Base-by-base conservation (phyloP, 352 stramenopile genomes). In the Lagenidium giganteum region DNA sequence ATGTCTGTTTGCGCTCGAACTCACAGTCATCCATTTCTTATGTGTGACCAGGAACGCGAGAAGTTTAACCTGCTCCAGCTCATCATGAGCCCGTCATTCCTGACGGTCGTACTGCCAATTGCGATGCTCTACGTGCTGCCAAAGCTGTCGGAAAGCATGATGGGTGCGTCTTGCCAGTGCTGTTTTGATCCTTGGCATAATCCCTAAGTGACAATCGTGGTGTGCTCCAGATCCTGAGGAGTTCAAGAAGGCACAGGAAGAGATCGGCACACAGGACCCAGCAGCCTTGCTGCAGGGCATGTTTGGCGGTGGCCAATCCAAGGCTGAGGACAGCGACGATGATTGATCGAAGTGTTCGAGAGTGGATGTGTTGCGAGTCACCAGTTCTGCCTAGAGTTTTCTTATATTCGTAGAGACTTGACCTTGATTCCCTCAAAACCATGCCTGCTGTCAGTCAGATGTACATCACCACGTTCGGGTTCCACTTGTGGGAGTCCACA, bases 231-330 rank as follows among this genome's bases (percentile, higher is more conserved):
- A 93, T 42, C 80, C 80, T 1, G 80, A 93, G 31, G 80, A 93
- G 40, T 83, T 87, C 62, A 93, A 93, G 64, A 87, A 90, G 47
- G 80, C 77, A 8, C 80, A 93, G 46, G 80, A 90, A 43, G 80
- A 93, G 36, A 85, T 93, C 47, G 80, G 75, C 17, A 67, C 74
- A 9, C 57, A 81, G 28, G 75, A 93, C 49, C 80, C 80, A 8
- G 70, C 70, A 23, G 63, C 74, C 21, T 51, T 93, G 32, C 60
- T 93, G 36, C 67, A 65, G 30, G 70, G 73, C 8, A 87, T 93
- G 64, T 78, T 93, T 40, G 80, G 80, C 24, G 79, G 79, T 23
- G 75, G 58, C 17, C 57, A 66, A 37, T 35, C 44, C 29, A 74
- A 73, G 27, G 70, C 60, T 12, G 80, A 89, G 3, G 75, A 88